Base-by-base conservation (phyloP, 2,329 filamentous ascomycete species). In the Macrophomina pseudophaseolina region DNA sequence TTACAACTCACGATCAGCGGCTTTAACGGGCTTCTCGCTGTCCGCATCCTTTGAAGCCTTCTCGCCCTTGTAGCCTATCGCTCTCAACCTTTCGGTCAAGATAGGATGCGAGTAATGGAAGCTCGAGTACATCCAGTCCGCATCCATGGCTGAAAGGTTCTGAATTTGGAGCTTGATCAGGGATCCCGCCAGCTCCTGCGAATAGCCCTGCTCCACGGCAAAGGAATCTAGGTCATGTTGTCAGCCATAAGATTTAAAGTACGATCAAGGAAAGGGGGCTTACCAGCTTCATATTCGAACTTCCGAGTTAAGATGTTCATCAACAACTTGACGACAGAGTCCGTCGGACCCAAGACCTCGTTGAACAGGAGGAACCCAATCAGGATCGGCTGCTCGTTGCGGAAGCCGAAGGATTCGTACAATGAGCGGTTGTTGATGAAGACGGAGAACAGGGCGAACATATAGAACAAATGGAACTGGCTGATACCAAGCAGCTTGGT, bases 101-200 rank as follows among this genome's bases (percentile, higher is more conserved):
- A 98, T 97, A 0, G 95, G 95, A 81, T 99, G 95, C 30, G 94
- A 97, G 85, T 96, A 97, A 83, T 99, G 94, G 85, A 98, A 99
- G 81, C 91, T 96, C 64, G 95, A 95, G 80, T 97, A 99, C 87
- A 97, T 89, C 91, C 92, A 97, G 81, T 99, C 96, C 33, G 95
- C 95, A 74, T 99, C 95, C 94, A 99, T 98, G 69, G 92, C 96
- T 80, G 93, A 97, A 72, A 99, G 86, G 78, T 99, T 99, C 84
- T 98, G 94, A 75, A 97, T 93, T 82, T 99, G 96, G 63, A 99
- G 91, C 84, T 97, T 97, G 82, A 99, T 93, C 70, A 99, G 87
- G 28, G 93, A 95, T 69, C 88, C 85, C 51, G 94, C 93, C 63
- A 99, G 89, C 79, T 97, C 90, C 53, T 87, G 83, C 63, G 90